Conservation (phyloP, 768 basidiomycete species). For the Phaffia australis region DNA sequence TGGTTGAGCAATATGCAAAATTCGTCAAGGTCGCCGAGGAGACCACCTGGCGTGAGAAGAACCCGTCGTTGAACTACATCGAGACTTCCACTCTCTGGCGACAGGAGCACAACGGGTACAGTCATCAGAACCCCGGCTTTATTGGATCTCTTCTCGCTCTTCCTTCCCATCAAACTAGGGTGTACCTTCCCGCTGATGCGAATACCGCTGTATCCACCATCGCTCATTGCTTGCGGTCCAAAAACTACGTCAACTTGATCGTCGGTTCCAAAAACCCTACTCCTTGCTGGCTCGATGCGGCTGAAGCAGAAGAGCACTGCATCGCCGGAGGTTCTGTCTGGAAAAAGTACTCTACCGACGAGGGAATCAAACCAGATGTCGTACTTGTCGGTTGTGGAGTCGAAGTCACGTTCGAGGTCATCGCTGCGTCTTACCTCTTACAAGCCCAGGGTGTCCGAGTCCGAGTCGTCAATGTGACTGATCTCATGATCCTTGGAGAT, state of each 20-base stretch:
- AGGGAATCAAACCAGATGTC: constrained; percentile 44
- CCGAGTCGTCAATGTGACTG: constrained; percentile 75
- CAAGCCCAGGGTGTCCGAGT: constrained; percentile 58
- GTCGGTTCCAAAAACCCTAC: constrained; percentile 67
- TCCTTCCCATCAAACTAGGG: constrained; percentile 58
- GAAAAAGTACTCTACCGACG: constrained; percentile 67
- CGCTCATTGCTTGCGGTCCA: constrained; percentile 68
- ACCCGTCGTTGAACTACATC: constrained; percentile 47
- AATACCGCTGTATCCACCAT: constrained; percentile 76
- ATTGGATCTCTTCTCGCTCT: constrained; percentile 75
- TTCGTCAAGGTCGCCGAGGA: constrained; percentile 71
- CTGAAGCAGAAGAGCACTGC: constrained; percentile 53
- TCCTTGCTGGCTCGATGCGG: constrained; percentile 27
- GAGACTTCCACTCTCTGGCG: constrained; percentile 79
- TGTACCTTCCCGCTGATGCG: constrained; percentile 81
- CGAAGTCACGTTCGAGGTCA: constrained; percentile 78
- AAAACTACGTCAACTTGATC: constrained; percentile 57
- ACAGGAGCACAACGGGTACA: constrained; percentile 64
- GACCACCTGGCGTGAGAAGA: constrained; percentile 54
- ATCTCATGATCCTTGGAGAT: constrained; percentile 57
- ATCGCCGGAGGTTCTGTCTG: constrained; percentile 77
- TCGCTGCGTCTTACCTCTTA: constrained; percentile 71
- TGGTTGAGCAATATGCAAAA: constrained; percentile 66
- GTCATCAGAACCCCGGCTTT: constrained; percentile 68
- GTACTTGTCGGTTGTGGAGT: constrained; percentile 77